Conservation (phyloP, 371 early-diverging fungal genomes). For the Dinochytrium kinnereticum region DNA sequence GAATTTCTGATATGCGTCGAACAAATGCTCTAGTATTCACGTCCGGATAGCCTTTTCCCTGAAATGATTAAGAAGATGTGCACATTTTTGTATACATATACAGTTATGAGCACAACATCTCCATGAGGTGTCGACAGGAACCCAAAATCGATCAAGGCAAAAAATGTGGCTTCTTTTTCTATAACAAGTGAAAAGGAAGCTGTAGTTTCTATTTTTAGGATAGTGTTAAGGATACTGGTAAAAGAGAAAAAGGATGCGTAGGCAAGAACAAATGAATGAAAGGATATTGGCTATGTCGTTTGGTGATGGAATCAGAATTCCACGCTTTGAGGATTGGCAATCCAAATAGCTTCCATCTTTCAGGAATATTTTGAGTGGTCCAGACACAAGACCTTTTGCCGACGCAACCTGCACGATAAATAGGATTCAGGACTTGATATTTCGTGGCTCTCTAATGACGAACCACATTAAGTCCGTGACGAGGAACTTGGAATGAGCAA, state of each 20-base stretch:
- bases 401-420: slow-evolving; percentile 12
- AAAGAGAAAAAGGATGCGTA: neutral
- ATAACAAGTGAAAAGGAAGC: neutral
- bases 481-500: slow-evolving; percentile 5
- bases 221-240: too few species aligned
- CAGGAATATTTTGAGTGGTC: neutral
- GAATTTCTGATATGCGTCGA: neutral
- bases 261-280: neutral
- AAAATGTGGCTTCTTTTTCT: slow-evolving; percentile 10
- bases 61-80: neutral
- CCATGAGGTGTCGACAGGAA: neutral
- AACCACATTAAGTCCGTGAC: slow-evolving; percentile 7
- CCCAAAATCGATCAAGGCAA: neutral
- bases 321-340: neutral
- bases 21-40: slow-evolving; percentile 9
- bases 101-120: neutral
- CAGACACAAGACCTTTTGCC: slow-evolving; percentile 1
- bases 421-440: neutral
- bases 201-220: neutral
- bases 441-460: neutral
- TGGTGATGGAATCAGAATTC: neutral
- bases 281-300: neutral
- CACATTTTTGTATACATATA: neutral
- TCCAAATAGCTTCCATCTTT: neutral
- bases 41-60: slow-evolving; percentile 16